These are phyloP conservation scores for Didymella pinodella DNA, from an alignment of 2,329 filamentous ascomycete species.

Conservation along the genomic window DNA sequence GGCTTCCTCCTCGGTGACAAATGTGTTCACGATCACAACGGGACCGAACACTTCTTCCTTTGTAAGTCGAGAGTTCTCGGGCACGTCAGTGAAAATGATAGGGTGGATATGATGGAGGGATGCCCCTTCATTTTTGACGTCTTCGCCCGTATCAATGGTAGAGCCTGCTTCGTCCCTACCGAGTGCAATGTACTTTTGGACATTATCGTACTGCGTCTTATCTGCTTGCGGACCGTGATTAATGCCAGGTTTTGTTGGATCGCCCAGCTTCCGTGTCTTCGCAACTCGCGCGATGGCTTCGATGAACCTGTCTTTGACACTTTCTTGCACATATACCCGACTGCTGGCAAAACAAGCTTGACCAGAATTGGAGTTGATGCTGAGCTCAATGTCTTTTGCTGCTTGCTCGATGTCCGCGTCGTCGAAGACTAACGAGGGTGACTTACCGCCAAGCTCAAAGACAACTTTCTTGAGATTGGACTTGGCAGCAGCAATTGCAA, in stretches of 20 bases:
- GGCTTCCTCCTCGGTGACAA: slow-evolving; percentile 48
- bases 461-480: slow-evolving; percentile 86
- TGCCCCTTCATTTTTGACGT: slow-evolving; percentile 27
- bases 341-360: slow-evolving; percentile 68
- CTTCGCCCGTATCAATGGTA: slow-evolving; percentile 46
- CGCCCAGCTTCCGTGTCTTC: slow-evolving; percentile 26
- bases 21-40: slow-evolving; percentile 49
- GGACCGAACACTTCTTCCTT: slow-evolving; percentile 53
- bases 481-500: slow-evolving; percentile 72
- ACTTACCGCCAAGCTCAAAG: slow-evolving; percentile 85
- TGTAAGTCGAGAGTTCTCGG: slow-evolving; percentile 50
- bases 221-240: slow-evolving; percentile 40
- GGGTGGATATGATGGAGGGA: slow-evolving; percentile 57
- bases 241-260: slow-evolving; percentile 25
- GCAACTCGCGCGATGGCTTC: slow-evolving; percentile 30
- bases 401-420: slow-evolving; percentile 80
- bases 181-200: slow-evolving; percentile 41
- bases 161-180: slow-evolving; percentile 54
- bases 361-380: slow-evolving; percentile 63
- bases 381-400: slow-evolving; percentile 59
- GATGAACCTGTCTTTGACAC: slow-evolving; percentile 53
- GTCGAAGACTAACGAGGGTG: slow-evolving; percentile 81
- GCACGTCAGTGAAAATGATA: slow-evolving; percentile 57
- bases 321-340: slow-evolving; percentile 64
- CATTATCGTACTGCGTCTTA: slow-evolving; percentile 31